A percentile compares a stretch with the other conserved stretches of the same genome.
These are phyloP conservation scores for Talaromyces rugulosus DNA, from an alignment of 2,329 filamentous ascomycete species.

Conservation along the genomic window DNA sequence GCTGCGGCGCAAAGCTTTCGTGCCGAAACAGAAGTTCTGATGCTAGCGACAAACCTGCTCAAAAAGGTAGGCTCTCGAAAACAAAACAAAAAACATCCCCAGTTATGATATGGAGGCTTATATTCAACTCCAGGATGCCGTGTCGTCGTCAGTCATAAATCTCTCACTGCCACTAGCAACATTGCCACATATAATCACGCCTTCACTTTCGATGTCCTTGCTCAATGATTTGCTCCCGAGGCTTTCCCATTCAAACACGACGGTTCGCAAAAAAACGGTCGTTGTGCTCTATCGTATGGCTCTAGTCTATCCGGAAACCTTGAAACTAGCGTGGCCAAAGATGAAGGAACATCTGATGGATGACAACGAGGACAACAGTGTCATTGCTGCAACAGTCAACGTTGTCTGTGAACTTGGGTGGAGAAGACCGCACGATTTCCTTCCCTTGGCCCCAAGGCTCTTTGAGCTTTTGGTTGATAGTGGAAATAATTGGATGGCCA, in stretches of 20 bases:
- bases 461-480: conserved; percentile 90
- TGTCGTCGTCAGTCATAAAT: conserved; percentile 66
- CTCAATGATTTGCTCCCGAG: conserved; percentile 82
- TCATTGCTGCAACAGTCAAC: conserved; percentile 94
- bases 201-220: conserved; percentile 84
- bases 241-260: conserved; percentile 77
- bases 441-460: conserved; percentile 82
- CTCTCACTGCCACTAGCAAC: conserved; percentile 84
- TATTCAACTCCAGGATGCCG: conserved; percentile 42
- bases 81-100: background rate
- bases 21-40: conserved; percentile 91
- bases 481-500: conserved; percentile 99
- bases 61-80: conserved; percentile 64
- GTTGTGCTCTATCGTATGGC: conserved; percentile 91
- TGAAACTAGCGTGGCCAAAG: conserved; percentile 92
- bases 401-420: conserved; percentile 95
- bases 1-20: conserved; percentile 95
- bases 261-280: conserved; percentile 91
- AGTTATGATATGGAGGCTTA: background rate
- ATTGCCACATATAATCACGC: conserved; percentile 91
- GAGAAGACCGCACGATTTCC: conserved; percentile 87
- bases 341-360: conserved; percentile 94
- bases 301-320: conserved; percentile 90
- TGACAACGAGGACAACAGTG: conserved; percentile 81
- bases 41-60: conserved; percentile 92